Percentiles rank a stretch among this genome's conserved stretches.
phyloP scores from a whole-genome alignment of 495 filamentous ascomycete species.

The Antarctomyces pellizariae region DNA sequence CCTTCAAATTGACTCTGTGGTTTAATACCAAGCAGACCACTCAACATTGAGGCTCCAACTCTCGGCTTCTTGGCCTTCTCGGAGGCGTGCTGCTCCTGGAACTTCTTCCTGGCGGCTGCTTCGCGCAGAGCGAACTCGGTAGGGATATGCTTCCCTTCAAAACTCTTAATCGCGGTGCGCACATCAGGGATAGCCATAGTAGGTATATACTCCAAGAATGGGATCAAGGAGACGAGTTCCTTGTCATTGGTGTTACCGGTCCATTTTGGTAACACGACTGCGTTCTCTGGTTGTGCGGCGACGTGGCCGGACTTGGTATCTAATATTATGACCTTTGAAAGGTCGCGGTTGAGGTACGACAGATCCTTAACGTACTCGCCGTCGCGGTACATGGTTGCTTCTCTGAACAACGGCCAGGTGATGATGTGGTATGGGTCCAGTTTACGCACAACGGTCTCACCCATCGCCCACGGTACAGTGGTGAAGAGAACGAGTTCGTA shows the following conservation, averaged over 20 bases:
- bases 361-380: constrained; percentile 97
- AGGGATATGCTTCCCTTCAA: constrained; percentile 66
- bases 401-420: constrained; percentile 83
- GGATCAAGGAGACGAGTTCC: constrained; percentile 67
- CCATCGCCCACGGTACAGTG: constrained; percentile 53
- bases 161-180: constrained; percentile 63
- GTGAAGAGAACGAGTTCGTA: constrained; percentile 96
- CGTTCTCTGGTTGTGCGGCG: constrained; percentile 74
- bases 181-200: constrained; percentile 81
- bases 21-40: constrained; percentile 52
- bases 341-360: constrained; percentile 82
- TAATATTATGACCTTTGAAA: constrained; percentile 81
- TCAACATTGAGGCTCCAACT: no score
- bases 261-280: constrained; percentile 80
- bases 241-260: constrained; percentile 59
- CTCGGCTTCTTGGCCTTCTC: constrained; percentile 34
- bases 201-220: constrained; percentile 88
- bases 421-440: constrained; percentile 91
- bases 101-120: constrained; percentile 53
- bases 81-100: constrained; percentile 49
- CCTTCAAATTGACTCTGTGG: constrained; percentile 33
- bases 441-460: constrained; percentile 72
- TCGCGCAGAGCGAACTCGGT: constrained; percentile 78
- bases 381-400: constrained; percentile 84
- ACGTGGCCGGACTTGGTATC: constrained; percentile 68